Percentiles rank a stretch among this genome's conserved stretches.
Evolutionary conservation across 257 asterid species (phyloP).

Genomic region (Nicotiana tabacum): DNA sequence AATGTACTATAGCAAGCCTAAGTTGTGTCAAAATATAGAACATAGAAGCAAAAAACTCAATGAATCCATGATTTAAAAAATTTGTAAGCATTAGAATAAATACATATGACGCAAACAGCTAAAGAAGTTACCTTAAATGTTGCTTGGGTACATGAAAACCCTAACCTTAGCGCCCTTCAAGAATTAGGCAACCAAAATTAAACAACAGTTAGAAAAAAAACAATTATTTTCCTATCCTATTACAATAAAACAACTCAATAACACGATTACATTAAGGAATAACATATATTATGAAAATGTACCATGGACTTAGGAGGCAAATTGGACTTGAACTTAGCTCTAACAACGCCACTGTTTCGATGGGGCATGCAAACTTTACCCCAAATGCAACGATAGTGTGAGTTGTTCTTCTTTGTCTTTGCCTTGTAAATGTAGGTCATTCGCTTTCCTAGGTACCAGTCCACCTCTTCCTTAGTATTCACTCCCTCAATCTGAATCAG

Average conservation of each 20-base stretch:
- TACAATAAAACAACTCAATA: background rate
- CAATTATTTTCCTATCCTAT: background rate
- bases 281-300: background rate
- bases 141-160: conserved; percentile 65
- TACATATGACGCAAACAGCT: background rate
- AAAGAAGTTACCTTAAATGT: conserved; percentile 35
- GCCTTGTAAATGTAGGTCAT: conserved; percentile 70
- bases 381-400: conserved; percentile 66
- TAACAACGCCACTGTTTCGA: conserved; percentile 69
- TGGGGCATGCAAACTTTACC: conserved; percentile 63
- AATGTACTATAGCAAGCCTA: background rate
- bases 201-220: background rate
- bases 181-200: background rate
- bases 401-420: conserved; percentile 52
- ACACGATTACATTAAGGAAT: background rate
- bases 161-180: conserved; percentile 55
- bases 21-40: background rate
- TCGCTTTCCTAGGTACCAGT: conserved; percentile 65
- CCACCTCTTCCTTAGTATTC: conserved; percentile 62
- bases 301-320: conserved; percentile 55
- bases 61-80: background rate
- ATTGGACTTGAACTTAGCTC: conserved; percentile 66
- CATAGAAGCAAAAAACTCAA: background rate
- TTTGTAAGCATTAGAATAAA: background rate
- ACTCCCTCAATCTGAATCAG: conserved; percentile 68